Conservation (phyloP, 495 filamentous ascomycete species). For the Penicillium pulvis region DNA sequence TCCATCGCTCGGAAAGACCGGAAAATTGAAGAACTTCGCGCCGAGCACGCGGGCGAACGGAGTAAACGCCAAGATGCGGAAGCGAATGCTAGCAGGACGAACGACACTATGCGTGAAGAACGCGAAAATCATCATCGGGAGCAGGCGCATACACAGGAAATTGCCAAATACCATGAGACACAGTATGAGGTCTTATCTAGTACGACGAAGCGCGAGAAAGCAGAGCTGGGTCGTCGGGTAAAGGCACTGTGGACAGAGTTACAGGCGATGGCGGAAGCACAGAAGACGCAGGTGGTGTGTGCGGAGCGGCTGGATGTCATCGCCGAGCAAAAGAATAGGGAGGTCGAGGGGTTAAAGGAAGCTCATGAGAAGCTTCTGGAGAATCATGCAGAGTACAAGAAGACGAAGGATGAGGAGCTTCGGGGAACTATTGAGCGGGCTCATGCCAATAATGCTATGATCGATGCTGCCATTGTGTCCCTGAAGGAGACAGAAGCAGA, state of each 20-base stretch:
- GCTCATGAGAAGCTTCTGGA: conserved; percentile 61
- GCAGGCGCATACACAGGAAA: conserved; percentile 62
- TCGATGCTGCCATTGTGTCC: conserved; percentile 59
- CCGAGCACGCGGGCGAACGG: conserved; percentile 66
- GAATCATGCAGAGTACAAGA: conserved; percentile 64
- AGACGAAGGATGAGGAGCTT: conserved; percentile 60
- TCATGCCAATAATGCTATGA: conserved; percentile 53
- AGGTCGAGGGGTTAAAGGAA: conserved; percentile 58
- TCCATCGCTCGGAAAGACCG: conserved; percentile 76
- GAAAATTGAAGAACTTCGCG: conserved; percentile 73
- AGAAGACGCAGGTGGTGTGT: conserved; percentile 52
- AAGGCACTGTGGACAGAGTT: conserved; percentile 35
- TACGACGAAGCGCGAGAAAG: conserved; percentile 58
- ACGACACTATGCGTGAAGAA: conserved; percentile 61
- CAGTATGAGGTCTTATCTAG: conserved; percentile 73
- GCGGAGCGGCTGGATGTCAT: conserved; percentile 64
- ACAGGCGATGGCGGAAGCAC: conserved; percentile 37
- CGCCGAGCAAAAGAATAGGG: conserved; percentile 69
- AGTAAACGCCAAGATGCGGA: conserved; percentile 65
- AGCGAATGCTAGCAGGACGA: conserved; percentile 58
- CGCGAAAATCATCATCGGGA: conserved; percentile 57
- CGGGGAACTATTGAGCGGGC: conserved; percentile 56
- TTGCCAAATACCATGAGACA: conserved; percentile 52
- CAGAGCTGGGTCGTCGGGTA: conserved; percentile 44
- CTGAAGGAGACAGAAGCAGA: conserved; percentile 63